Evolutionary conservation across 768 basidiomycete genomes (phyloP), one percentile per base, ranked within the genome.

Genomic region (Phlegmacium glaucopus): DNA sequence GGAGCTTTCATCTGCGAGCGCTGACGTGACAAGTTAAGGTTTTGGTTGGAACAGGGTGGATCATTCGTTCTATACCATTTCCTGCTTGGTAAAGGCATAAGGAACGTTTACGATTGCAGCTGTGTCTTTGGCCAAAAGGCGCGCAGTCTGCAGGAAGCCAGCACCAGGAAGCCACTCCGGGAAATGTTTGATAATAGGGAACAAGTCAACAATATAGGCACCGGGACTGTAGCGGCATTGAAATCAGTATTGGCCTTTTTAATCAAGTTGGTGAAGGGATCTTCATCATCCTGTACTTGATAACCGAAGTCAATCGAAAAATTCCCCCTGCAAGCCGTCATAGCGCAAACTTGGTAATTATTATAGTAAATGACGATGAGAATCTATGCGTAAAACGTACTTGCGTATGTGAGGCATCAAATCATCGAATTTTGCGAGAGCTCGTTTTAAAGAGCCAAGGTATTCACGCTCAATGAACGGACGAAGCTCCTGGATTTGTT

Each of bases 121-220:
- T 2, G 74, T 62, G 1, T 68, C 68, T 47, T 62, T 59, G 6
- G 63, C 64, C 72, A 72, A 78, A 26, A 61, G 54, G 1, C 60
- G 54, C 4, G 77, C 82, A 5, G 68, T 63, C 18, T 62, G 57
- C 57, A 80, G 70, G 64, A 83, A 85, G 0, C 68, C 69, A 38
- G 74, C 74, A 0, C 81, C 80, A 22, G 82, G 82, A 17, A 82
- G 54, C 76, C 80, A 79, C 50, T 74, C 72, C 0, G 83, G 83
- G 16, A 84, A 55, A 16, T 70, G 54, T 35, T 69, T 65, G 52
- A 85, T 57, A 48, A 56, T 44, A 1, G 72, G 72, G 51, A 74
- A 68, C 41, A 69, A 63, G 49, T 74, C 72, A 27, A 77, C 74
- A 3, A 71, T 42, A 57, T 72, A 76, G 4, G 70, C 68, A 81